phyloP scores from a whole-genome alignment of 1,139 yeast species.

The Suhomyces anneliseae region DNA sequence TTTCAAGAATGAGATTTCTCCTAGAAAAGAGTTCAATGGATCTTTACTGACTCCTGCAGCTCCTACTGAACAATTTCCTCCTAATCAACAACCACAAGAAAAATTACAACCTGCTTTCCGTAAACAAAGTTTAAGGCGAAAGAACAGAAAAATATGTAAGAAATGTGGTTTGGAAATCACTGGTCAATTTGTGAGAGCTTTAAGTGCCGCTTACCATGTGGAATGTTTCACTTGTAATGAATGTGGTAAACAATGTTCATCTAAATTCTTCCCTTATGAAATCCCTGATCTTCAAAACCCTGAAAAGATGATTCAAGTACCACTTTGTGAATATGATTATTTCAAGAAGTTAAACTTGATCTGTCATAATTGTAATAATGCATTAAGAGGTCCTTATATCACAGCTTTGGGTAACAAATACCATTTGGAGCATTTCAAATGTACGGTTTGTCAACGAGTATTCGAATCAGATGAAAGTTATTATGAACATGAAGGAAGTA shows the following conservation, averaged over 20 bases:
- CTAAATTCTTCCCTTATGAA: constrained; percentile 67
- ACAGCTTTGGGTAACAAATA: constrained; percentile 91
- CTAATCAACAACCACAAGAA: constrained; percentile 7
- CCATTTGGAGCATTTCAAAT: constrained; percentile 93
- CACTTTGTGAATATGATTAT: constrained; percentile 91
- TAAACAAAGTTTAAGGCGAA: constrained; percentile 20
- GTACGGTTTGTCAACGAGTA: constrained; percentile 82
- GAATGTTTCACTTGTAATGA: constrained; percentile 85
- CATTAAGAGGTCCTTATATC: constrained; percentile 89
- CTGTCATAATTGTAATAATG: constrained; percentile 81
- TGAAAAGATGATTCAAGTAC: constrained; percentile 46
- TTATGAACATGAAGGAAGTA: constrained; percentile 80
- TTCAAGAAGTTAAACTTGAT: constrained; percentile 80
- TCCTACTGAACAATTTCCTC: constrained; percentile 10
- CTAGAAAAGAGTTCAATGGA: neutral
- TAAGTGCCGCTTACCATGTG: constrained; percentile 77
- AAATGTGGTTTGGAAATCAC: constrained; percentile 66
- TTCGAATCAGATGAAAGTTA: constrained; percentile 93
- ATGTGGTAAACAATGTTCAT: constrained; percentile 74
- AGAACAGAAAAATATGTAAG: constrained; percentile 49
- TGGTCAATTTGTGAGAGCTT: constrained; percentile 85
- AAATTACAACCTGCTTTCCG: constrained; percentile 1
- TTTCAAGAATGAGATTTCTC: constrained; percentile 1
- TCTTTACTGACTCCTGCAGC: constrained; percentile 3
- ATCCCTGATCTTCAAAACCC: constrained; percentile 34